These are phyloP conservation scores for Beauveria sp. DNA, from an alignment of 2,329 filamentous ascomycete species.

Conservation along the genomic window DNA sequence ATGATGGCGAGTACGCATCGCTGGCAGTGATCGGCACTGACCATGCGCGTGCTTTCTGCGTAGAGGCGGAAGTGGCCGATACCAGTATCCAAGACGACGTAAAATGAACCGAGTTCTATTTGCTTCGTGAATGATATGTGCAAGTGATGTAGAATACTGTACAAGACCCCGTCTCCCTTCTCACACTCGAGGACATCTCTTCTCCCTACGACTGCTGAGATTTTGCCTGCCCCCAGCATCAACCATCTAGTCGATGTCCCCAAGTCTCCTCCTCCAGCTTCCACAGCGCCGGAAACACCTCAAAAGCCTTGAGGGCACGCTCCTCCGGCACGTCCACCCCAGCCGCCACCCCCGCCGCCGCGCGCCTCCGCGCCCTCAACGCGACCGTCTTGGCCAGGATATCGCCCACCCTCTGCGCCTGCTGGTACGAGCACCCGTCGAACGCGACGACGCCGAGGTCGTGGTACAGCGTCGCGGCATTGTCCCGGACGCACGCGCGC, in stretches of 20 bases:
- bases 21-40: too few relatives aligned
- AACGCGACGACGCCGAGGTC: slow-evolving; percentile 26
- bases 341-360: neutral
- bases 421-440: slow-evolving; percentile 18
- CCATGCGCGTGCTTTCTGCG: too few relatives aligned
- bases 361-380: slow-evolving; percentile 6
- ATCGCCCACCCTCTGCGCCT: slow-evolving; percentile 18
- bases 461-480: slow-evolving; percentile 18
- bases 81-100: too few relatives aligned
- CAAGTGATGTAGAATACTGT: too few relatives aligned
- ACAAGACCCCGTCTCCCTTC: too few relatives aligned
- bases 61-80: too few relatives aligned
- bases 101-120: too few relatives aligned
- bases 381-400: slow-evolving; percentile 18
- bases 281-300: slow-evolving; percentile 52
- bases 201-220: too few relatives aligned
- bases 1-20: too few relatives aligned
- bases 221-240: neutral
- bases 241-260: slow-evolving; percentile 56
- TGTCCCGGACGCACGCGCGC: neutral
- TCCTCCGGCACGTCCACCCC: neutral
- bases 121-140: too few relatives aligned
- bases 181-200: neutral
- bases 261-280: slow-evolving; percentile 65
- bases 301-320: slow-evolving; percentile 35